Evolutionary conservation across 78 protist genomes (phyloP), one percentile per base, ranked within the genome.

Genomic region (Thecamonas trahens): DNA sequence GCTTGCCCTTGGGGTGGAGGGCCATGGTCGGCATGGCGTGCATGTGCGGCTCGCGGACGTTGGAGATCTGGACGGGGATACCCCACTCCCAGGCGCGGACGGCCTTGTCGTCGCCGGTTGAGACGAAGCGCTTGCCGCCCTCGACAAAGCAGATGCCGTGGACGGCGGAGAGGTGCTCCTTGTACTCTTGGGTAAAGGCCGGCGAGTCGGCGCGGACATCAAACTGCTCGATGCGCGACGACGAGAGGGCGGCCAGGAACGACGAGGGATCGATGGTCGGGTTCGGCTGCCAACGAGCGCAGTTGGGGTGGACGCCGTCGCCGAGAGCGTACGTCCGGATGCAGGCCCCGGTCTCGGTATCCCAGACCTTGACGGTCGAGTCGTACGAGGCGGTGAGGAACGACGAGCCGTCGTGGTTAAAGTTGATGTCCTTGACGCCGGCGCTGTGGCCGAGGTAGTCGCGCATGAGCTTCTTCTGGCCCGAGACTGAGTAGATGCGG

Each of bases 21-120:
- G 87, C 63, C 6, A 85, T 85, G 17, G 90, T 76, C 1, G 92
- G 87, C 86, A 86, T 79, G 24, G 84, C 52, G 82, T 83, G 88
- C 89, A 80, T 83, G 53, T 62, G 24, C 1, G 92, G 89, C 3
- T 91, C 93, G 70, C 82, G 76, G 53, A 95, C 71, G 49, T 85
- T 73, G 66, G 91, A 90, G 72, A 94, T 76, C 6, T 75, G 83
- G 35, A 95, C 97, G 20, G 97, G 94, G 59, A 91, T 85, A 67
- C 88, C 95, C 76, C 67, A 70, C n/a, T 95, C 98, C 98, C 98
- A 95, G n/a, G 89, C 61, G 38, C 94, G 85, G 52, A 95, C 17
- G 18, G 87, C 62, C 77, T 95, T 95, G 86, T 95, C 98, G 53
- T 95, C 97, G 58, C 90, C 76, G 29, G 93, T 79, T 11, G 95